Evolutionary conservation across 2,329 filamentous ascomycete genomes (phyloP).

Genomic region (Pseudogymnoascus destructans): DNA sequence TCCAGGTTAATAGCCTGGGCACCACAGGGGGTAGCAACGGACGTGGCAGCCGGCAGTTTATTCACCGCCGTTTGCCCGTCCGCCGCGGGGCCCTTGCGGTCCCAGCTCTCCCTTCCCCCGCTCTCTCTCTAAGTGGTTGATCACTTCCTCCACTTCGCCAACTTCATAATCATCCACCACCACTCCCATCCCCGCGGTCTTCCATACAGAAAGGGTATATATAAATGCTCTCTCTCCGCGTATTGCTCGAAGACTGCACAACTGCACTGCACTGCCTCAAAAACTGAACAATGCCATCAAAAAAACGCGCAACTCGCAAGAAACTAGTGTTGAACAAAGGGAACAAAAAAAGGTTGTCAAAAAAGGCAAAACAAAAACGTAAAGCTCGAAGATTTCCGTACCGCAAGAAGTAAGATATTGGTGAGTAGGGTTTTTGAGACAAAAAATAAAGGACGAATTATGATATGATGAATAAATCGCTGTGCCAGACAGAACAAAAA

Average conservation of each 20-base stretch:
- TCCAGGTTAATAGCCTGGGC: neutral
- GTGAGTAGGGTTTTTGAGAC: neutral
- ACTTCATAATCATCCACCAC: neutral
- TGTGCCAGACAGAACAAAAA: constrained; percentile 4
- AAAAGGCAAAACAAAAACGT: neutral
- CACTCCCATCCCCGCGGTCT: neutral
- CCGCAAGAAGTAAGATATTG: neutral
- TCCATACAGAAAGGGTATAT: constrained; percentile 2
- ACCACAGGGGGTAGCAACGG: neutral
- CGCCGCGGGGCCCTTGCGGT: neutral
- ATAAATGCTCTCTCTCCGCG: neutral
- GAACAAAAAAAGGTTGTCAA: neutral
- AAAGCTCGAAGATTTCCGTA: neutral
- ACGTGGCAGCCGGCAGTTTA: neutral
- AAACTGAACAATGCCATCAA: neutral
- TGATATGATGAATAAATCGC: neutral
- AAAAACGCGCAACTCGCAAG: neutral
- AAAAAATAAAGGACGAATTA: neutral
- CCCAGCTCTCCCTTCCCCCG: neutral
- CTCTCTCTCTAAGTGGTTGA: neutral
- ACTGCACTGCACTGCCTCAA: neutral
- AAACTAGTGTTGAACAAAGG: neutral
- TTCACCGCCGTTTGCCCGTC: neutral
- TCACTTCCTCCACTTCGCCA: neutral
- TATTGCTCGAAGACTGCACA: neutral